Evolutionary conservation across 2,329 filamentous ascomycete species (phyloP), one percentile per base, ranked within the genome.

Genomic region (Chaetothyriales sp.): DNA sequence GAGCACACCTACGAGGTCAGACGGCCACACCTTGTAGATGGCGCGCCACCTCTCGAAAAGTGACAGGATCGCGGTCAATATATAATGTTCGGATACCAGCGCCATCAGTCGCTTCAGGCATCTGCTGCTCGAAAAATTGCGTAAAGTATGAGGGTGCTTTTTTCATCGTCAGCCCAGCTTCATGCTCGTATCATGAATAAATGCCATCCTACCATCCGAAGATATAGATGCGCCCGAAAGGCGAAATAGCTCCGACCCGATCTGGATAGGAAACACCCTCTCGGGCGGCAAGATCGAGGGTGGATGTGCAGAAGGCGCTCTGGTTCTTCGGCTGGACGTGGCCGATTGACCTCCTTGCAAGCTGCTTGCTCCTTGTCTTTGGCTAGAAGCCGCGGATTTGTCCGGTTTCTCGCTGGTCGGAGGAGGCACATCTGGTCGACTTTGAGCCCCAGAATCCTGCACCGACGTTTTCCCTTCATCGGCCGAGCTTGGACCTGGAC

Each of bases 131-230:
- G 67, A 96, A 96, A 71, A 92, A 95, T 60, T 87, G 83, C 18
- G 90, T 94, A 69, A 96, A 95, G 67, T 95, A 95, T 47, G 89
- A 95, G 52, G 90, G 90, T 62, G 88, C 90, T 94, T 69, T 94
- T 69, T 73, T 71, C 64, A 63, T 70, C 64, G 52, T 62, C 50
- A 51, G 51, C 39, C 49, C 19, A 12, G 26, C 43, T 51, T 25
- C 55, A 25, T 47, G 26, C 4, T 5, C 15, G 7, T 18, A 47
- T 5, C 6, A 44, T 32, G 49, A 22, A 43, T 44, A 43, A 47
- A 19, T 39, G 9, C 19, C 25, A 46, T 70, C 77, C 71, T 67
- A 84, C 81, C 80, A 77, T 85, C 81, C 56, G 80, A 84, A 50
- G 79, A 79, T 52, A 85, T 78, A 47, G 80, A 84, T 10, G 81